These are phyloP conservation scores for Colletotrichum sp. DNA, from an alignment of 2,329 filamentous ascomycete genomes.

Conservation along the genomic window DNA sequence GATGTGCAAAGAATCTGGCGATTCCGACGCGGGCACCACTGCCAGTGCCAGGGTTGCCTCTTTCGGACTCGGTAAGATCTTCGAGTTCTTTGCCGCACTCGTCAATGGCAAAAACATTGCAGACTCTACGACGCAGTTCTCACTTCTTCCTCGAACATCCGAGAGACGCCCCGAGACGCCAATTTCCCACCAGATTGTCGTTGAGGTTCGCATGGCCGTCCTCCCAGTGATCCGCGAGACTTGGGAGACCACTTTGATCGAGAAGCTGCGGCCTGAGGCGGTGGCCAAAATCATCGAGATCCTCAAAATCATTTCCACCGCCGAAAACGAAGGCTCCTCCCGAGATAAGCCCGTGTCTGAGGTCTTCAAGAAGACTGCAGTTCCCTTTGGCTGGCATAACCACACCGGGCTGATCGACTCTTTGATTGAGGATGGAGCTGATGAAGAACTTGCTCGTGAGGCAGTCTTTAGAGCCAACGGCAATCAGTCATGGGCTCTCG, in stretches of 20 bases:
- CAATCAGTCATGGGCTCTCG: slow-evolving; percentile 60
- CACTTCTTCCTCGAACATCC: slow-evolving; percentile 40
- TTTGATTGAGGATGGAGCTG: slow-evolving; percentile 52
- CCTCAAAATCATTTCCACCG: slow-evolving; percentile 76
- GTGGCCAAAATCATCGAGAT: slow-evolving; percentile 84
- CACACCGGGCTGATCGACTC: slow-evolving; percentile 16
- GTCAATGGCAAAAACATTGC: slow-evolving; percentile 78
- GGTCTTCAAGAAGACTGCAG: slow-evolving; percentile 48
- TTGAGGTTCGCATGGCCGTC: slow-evolving; percentile 83
- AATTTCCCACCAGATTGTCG: slow-evolving; percentile 74
- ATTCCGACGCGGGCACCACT: slow-evolving; percentile 12
- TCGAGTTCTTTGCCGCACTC: slow-evolving; percentile 80
- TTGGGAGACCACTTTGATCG: slow-evolving; percentile 85
- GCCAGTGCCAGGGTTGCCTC: slow-evolving; percentile 24
- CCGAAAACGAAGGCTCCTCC: slow-evolving; percentile 72
- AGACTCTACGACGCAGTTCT: slow-evolving; percentile 71
- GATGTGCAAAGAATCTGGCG: slow-evolving; percentile 41
- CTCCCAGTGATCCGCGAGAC: slow-evolving; percentile 77
- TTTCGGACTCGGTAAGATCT: slow-evolving; percentile 77
- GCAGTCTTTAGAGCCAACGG: slow-evolving; percentile 85
- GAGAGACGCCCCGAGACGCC: slow-evolving; percentile 47
- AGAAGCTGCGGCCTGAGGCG: slow-evolving; percentile 78
- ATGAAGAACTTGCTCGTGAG: slow-evolving; percentile 73
- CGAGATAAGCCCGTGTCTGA: slow-evolving; percentile 29
- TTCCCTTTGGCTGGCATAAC: slow-evolving; percentile 52